These are phyloP conservation scores for Cryptococcus jaspeensis DNA, from an alignment of 1,284 basidiomycete species.

Conservation along the genomic window DNA sequence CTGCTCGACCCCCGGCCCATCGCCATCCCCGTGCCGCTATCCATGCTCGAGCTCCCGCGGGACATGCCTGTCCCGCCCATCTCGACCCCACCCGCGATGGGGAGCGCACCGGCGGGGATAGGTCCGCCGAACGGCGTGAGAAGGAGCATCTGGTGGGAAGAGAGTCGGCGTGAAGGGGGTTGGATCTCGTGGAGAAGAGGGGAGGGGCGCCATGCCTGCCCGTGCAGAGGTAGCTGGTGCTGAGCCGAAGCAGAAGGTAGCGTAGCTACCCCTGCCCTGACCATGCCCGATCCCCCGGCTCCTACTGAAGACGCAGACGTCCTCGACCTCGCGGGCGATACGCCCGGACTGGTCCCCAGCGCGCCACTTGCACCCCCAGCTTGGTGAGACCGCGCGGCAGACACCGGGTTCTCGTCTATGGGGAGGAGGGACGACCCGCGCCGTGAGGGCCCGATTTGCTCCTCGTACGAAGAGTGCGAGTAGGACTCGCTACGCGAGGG, in stretches of 20 bases:
- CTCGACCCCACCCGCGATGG: neutral
- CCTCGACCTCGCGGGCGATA: neutral
- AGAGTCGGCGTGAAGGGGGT: constrained; percentile 30
- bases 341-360: no score
- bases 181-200: constrained; percentile 40
- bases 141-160: constrained; percentile 39
- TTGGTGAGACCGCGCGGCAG: no score
- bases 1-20: neutral
- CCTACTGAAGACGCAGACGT: neutral
- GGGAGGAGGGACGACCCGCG: neutral
- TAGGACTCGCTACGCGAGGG: neutral
- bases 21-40: neutral
- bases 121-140: constrained; percentile 40
- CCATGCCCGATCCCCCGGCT: no score
- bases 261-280: neutral
- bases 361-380: no score
- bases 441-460: neutral
- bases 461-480: neutral
- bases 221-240: constrained; percentile 11
- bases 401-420: neutral
- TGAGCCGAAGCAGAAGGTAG: constrained; percentile 3
- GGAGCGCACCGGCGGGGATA: constrained; percentile 18
- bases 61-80: constrained; percentile 13
- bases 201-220: constrained; percentile 22
- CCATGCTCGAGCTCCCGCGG: constrained; percentile 15